Percentiles rank a stretch among this genome's conserved stretches.
Evolutionary conservation across 495 filamentous ascomycete species (phyloP).

Genomic region (Clavariopsis aquatica): DNA sequence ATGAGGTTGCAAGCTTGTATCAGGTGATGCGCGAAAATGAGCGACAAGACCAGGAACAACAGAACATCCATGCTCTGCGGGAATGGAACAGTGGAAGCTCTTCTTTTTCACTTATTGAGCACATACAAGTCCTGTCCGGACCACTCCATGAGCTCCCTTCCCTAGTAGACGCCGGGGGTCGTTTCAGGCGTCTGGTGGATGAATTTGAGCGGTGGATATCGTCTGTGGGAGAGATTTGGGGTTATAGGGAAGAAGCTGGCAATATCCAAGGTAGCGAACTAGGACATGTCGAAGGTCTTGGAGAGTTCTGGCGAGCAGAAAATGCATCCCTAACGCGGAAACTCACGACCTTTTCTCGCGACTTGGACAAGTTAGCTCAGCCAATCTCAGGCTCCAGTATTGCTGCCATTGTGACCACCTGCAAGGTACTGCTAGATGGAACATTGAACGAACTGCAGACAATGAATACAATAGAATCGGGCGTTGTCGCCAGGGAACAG

Average conservation of each 20-base stretch:
- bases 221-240: conserved; percentile 47
- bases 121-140: conserved; percentile 54
- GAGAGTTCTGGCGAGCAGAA: conserved; percentile 33
- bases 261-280: conserved; percentile 11
- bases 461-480: conserved; percentile 27
- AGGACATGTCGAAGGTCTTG: conserved; percentile 27
- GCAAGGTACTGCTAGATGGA: conserved; percentile 22
- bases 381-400: conserved; percentile 33
- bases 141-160: conserved; percentile 54
- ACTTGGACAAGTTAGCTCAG: conserved; percentile 31
- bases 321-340: conserved; percentile 34
- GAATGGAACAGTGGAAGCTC: conserved; percentile 30
- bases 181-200: conserved; percentile 51
- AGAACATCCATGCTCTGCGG: conserved; percentile 34
- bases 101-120: conserved; percentile 49
- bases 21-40: conserved; percentile 39
- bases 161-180: conserved; percentile 52
- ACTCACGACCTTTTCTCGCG: conserved; percentile 23
- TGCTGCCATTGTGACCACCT: conserved; percentile 23
- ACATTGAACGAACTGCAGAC: conserved; percentile 30
- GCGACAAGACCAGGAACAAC: conserved; percentile 32
- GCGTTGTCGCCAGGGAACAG: conserved; percentile 27
- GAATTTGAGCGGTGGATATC: conserved; percentile 57
- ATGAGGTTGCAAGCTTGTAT: conserved; percentile 42
- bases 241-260: conserved; percentile 41